Percentiles rank a stretch among this genome's conserved stretches.
phyloP scores from a whole-genome alignment of 257 asterid species.

The Solanum stenotomum region DNA sequence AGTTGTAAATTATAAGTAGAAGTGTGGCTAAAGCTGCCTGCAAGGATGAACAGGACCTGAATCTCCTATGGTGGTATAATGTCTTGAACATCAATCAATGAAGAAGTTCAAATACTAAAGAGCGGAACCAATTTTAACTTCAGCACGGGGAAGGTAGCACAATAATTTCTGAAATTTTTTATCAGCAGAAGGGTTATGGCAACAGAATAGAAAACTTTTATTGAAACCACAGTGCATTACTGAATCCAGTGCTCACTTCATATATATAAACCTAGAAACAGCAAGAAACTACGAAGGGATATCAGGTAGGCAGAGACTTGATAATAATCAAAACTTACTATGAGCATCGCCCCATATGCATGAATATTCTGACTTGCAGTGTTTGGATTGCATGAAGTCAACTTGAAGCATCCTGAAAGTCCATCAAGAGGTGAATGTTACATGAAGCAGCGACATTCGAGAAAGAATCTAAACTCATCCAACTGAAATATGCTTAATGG shows the following conservation, averaged over 20 bases:
- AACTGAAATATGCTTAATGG: neutral
- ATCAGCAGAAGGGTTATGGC: neutral
- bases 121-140: neutral
- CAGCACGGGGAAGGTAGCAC: neutral
- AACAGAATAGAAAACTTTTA: neutral
- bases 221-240: neutral
- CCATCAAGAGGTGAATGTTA: neutral
- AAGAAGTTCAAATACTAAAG: neutral
- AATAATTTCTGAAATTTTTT: neutral
- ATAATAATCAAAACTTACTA: conserved; percentile 1
- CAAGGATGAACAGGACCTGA: neutral
- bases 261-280: conserved; percentile 2
- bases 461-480: neutral
- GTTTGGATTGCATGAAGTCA: conserved; percentile 44
- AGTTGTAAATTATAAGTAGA: conserved; percentile 77
- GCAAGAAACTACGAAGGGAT: neutral
- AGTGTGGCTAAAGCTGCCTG: conserved; percentile 85
- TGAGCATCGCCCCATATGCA: conserved; percentile 44
- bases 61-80: neutral
- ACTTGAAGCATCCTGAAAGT: conserved; percentile 26
- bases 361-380: conserved; percentile 52
- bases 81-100: neutral
- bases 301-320: neutral
- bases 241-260: neutral
- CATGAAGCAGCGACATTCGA: neutral